Evolutionary conservation across 148 eudicot species (phyloP), one percentile per base, ranked within the genome.

Genomic region (Camellia sinensis): DNA sequence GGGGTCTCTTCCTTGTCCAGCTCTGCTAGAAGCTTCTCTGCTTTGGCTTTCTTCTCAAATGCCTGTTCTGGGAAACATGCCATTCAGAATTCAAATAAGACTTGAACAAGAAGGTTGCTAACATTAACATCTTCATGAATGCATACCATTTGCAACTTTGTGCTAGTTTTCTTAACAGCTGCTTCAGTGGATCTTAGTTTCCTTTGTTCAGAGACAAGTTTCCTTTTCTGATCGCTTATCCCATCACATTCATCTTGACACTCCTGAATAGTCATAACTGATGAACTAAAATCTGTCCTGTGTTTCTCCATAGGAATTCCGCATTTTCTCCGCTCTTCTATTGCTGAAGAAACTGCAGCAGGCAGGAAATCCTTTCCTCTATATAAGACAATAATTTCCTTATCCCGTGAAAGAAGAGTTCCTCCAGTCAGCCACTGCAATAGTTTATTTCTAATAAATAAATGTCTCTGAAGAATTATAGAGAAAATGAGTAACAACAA

Each of bases 351-450:
- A 86, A 89, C 99, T 63, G 93, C 90, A 75, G 93, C 84, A 45
- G 99, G 98, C 80, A 96, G 91, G 80, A 96, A 96, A 85, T 96
- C 99, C 83, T 96, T 96, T 69, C 99, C 99, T 69, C 99, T 89
- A 77, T 96, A 96, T 52, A 96, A 85, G 77, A 91, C 91, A 75
- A 96, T 86, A 82, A 77, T 91, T 64, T 96, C 97, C 81, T 82
- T 91, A 83, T 96, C 97, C 67, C 98, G 88, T 54, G 99, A 94
- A 84, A 96, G 85, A 80, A 94, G 85, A 71, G 80, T 75, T 67
- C 98, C 99, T 68, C 99, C 97, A 84, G 98, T 96, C 66, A 94
- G 85, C 79, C 85, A 82, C 99, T 96, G 92, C 89, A 88, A 85
- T 66, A 59, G 29, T 86, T 81, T 37, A 78, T 60, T 66, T 80